phyloP scores from a whole-genome alignment of 108 stramenopile species.

The Skeletonema grethae region DNA sequence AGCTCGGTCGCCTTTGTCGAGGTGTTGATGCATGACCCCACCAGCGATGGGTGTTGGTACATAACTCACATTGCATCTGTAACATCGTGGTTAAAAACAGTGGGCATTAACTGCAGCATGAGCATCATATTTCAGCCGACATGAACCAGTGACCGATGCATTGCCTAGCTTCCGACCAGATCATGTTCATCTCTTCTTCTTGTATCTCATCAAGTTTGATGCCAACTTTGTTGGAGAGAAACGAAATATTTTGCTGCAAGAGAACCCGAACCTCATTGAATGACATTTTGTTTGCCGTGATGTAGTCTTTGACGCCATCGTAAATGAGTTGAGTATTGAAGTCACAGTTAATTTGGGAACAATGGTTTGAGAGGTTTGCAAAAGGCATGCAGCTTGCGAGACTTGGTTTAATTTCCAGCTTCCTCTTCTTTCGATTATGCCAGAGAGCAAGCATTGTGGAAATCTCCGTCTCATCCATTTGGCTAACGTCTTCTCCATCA shows the following conservation, averaged over 20 bases:
- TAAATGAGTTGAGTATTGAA: background rate
- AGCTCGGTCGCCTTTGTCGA: too few relatives aligned
- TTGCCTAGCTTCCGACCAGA: background rate
- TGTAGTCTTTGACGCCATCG: background rate
- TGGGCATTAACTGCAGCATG: too few relatives aligned
- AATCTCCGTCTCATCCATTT: slow-evolving; percentile 70
- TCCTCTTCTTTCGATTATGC: background rate
- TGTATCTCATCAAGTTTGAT: too few relatives aligned
- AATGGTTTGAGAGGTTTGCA: background rate
- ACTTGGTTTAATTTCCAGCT: background rate
- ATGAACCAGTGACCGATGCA: background rate
- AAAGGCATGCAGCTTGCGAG: background rate
- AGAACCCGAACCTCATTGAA: slow-evolving; percentile 1
- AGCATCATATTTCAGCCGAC: background rate
- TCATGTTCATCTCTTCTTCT: too few relatives aligned
- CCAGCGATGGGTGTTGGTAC: too few relatives aligned
- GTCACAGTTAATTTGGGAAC: background rate
- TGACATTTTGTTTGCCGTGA: background rate
- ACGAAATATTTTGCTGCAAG: background rate
- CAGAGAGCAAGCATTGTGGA: slow-evolving; percentile 66
- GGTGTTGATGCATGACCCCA: background rate
- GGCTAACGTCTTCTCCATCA: slow-evolving; percentile 76
- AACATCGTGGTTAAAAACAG: too few relatives aligned
- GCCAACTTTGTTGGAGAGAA: background rate
- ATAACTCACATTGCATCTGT: background rate